Evolutionary conservation across 202 grass and related monocot genomes (phyloP).

Genomic region (Panicum hallii): DNA sequence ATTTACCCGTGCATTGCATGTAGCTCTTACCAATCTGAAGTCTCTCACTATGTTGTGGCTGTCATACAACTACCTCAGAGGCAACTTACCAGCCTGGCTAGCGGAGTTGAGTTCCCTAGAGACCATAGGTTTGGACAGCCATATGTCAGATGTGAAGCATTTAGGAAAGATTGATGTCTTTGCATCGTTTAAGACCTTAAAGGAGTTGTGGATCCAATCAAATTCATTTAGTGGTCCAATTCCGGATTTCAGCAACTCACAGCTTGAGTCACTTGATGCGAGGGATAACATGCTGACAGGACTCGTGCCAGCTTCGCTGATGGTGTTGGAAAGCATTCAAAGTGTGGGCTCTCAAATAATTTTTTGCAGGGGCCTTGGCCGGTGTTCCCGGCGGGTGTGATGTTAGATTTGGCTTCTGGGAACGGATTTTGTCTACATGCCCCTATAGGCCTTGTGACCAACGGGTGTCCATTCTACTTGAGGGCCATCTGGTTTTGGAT

Average conservation of each 20-base stretch:
- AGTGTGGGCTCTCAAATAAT: neutral
- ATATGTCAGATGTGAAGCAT: neutral
- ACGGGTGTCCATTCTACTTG: neutral
- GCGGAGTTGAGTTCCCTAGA: neutral
- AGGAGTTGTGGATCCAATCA: neutral
- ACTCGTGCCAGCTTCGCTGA: neutral
- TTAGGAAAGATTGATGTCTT: no score
- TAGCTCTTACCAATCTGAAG: neutral
- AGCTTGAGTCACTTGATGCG: neutral
- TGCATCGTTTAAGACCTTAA: neutral
- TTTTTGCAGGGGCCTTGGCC: neutral
- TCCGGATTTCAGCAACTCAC: neutral
- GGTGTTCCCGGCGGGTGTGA: neutral
- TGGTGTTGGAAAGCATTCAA: neutral
- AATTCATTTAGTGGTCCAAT: neutral
- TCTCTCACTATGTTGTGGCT: neutral
- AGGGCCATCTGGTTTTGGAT: neutral
- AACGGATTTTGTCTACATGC: neutral
- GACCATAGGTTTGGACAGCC: neutral
- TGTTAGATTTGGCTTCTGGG: neutral
- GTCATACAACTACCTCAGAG: neutral
- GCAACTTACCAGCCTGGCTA: neutral
- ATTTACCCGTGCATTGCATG: neutral
- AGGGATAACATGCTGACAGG: neutral
- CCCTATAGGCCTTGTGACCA: neutral